phyloP scores from a whole-genome alignment of 148 eudicot species.

The Selenicereus undatus region DNA sequence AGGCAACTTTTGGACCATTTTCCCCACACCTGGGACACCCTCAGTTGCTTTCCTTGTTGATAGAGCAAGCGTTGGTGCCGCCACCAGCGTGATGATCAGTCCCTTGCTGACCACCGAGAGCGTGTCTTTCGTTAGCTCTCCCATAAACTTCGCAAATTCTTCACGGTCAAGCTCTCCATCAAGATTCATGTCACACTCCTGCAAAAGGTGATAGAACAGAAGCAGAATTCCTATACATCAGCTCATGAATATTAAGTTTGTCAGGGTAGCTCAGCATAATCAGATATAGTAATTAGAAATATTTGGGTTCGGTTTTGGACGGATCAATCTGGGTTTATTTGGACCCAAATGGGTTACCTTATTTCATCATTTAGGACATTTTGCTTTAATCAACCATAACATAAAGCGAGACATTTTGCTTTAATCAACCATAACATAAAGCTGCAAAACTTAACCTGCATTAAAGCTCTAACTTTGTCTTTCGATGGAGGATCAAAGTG shows the following conservation, averaged over 20 bases:
- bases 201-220: slow-evolving; percentile 2
- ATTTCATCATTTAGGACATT: too few species aligned
- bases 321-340: too few species aligned
- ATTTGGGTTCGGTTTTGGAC: not conserved
- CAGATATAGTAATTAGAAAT: too few species aligned
- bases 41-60: slow-evolving; percentile 79
- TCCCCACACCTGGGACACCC: slow-evolving; percentile 75
- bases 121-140: slow-evolving; percentile 51
- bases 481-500: slow-evolving; percentile 92
- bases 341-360: too few species aligned
- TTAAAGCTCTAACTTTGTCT: slow-evolving; percentile 52
- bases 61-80: slow-evolving; percentile 78
- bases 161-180: slow-evolving; percentile 71
- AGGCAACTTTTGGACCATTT: slow-evolving; percentile 79
- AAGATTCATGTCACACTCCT: slow-evolving; percentile 67
- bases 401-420: too few species aligned
- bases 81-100: slow-evolving; percentile 63
- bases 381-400: too few species aligned
- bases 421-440: too few species aligned
- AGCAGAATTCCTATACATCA: not conserved
- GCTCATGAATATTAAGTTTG: not conserved
- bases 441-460: slow-evolving; percentile 40
- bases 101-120: slow-evolving; percentile 64
- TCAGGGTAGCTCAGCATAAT: too few species aligned
- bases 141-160: slow-evolving; percentile 65